Evolutionary conservation across 805 yeast species (phyloP), one percentile per base, ranked within the genome.

Genomic region (Sugiyamaella smithiae): DNA sequence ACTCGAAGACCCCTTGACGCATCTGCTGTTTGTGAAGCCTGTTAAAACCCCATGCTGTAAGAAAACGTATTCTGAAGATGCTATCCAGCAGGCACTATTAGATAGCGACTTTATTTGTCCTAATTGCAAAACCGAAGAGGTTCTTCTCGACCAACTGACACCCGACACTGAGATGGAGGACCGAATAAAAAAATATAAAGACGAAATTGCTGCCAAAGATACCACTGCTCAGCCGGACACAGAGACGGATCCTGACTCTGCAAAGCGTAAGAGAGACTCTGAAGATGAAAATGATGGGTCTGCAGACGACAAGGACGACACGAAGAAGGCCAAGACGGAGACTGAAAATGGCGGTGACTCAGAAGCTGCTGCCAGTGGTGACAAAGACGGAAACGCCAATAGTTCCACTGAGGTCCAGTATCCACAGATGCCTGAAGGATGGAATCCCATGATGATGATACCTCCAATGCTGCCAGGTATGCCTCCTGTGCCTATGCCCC

Each of bases 101-200:
- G 95, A 87, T 23, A 77, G 81, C 48, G 98, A 91, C 61, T 91
- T 91, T 68, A 81, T 78, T 32, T 91, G 99, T 68, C 98, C 99
- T 4, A 82, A 81, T 55, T 91, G 99, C 70, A 79, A 76, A 2
- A 76, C 74, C 14, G 80, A 78, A 20, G 97, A 89, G 50, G 74
- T 87, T 1, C 81, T 81, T 52, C 72, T 91, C 43, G 99, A 91
- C 66, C 76, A 82, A 14, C 70, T 91, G 40, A 71, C 72, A 4
- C 72, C 74, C 1, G 89, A 88, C 61, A 71, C 72, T 41, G 86
- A 77, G n/a, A 70, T 80, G 62, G 77, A 77, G 48, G 65, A 67
- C 26, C 74, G 78, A 48, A 76, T 90, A 16, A 67, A 76, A 25
- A 71, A 73, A 29, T 86, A 59, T 25, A 46, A 50, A 22, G 54